Evolutionary conservation across 768 basidiomycete genomes (phyloP), one percentile per base, ranked within the genome.

Genomic region (Lyophyllum atratum): DNA sequence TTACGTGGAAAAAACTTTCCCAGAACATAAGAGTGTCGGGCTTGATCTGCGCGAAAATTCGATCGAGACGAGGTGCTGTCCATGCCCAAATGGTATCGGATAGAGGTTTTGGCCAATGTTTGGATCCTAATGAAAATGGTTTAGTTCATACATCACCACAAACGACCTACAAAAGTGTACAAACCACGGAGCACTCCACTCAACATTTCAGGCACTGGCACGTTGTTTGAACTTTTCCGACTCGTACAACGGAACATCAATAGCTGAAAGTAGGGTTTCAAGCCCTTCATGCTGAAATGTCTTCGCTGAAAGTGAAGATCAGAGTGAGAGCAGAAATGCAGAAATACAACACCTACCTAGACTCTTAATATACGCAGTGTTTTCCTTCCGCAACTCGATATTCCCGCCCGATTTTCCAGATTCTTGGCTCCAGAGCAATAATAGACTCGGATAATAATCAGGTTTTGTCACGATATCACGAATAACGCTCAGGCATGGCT

Each of bases 141-240:
- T 46, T 43, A 26, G 11, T 33, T n/a, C n/a, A n/a, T n/a, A n/a
- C 31, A 6, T 52, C 15, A 26, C 15, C 6, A 9, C n/a, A 17
- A 11, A 15, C n/a, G 33, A 29, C 19, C 25, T 3, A 19, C 55
- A 17, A 26, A 47, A 33, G n/a, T 28, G 12, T 31, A 68, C 75
- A 51, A 66, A 88, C 90, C 93, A 59, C 93, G 82, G 54, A 92
- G 72, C 47, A 93, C 65, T 21, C 93, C 94, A 33, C 83, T 78
- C 25, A 95, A 68, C 29, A 94, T 68, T 65, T 82, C 80, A n/a
- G 40, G 75, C 78, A 24, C 87, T 86, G 26, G 91, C 91, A 24
- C 93, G 82, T 67, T 93, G 93, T 72, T 93, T 92, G 76, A 88
- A 93, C 58, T 91, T 89, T 64, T 93, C 90, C 17, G 79, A 54